Evolutionary conservation across 495 filamentous ascomycete species (phyloP).

Genomic region (Thozetella sp.): DNA sequence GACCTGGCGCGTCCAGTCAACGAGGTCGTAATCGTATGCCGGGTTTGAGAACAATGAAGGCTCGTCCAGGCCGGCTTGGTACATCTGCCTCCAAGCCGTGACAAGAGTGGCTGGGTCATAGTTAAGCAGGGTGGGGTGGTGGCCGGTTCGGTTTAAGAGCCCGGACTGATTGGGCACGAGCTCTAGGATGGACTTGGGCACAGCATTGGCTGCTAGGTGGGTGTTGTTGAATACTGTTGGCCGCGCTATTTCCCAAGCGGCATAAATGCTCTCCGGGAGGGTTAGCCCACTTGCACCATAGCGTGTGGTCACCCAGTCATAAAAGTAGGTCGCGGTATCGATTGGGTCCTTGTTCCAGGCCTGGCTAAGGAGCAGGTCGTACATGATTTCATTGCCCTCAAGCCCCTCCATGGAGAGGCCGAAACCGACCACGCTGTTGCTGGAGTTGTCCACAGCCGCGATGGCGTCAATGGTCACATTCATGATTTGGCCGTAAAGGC

Average conservation of each 20-base stretch:
- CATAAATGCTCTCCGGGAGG: slow-evolving; percentile 37
- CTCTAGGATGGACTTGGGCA: slow-evolving; percentile 50
- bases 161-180: slow-evolving; percentile 39
- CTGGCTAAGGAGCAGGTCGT: slow-evolving; percentile 52
- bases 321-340: slow-evolving; percentile 46
- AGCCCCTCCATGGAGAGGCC: slow-evolving; percentile 52
- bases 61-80: slow-evolving; percentile 33
- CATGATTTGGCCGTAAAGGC: slow-evolving; percentile 52
- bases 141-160: slow-evolving; percentile 35
- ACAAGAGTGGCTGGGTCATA: slow-evolving; percentile 43
- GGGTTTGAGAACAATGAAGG: slow-evolving; percentile 43
- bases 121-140: slow-evolving; percentile 42
- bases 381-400: slow-evolving; percentile 59
- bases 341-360: slow-evolving; percentile 47
- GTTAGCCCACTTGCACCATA: slow-evolving; percentile 35
- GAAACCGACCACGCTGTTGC: slow-evolving; percentile 41
- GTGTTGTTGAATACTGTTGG: slow-evolving; percentile 55
- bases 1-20: slow-evolving; percentile 54
- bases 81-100: slow-evolving; percentile 41
- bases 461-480: slow-evolving; percentile 50
- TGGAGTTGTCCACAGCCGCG: slow-evolving; percentile 36
- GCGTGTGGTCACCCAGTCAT: slow-evolving; percentile 44
- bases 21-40: slow-evolving; percentile 49
- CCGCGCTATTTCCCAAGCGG: slow-evolving; percentile 49
- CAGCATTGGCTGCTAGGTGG: slow-evolving; percentile 38